Evolutionary conservation across 176 grass and related monocot species (phyloP).

Genomic region (Guadua angustifolia): DNA sequence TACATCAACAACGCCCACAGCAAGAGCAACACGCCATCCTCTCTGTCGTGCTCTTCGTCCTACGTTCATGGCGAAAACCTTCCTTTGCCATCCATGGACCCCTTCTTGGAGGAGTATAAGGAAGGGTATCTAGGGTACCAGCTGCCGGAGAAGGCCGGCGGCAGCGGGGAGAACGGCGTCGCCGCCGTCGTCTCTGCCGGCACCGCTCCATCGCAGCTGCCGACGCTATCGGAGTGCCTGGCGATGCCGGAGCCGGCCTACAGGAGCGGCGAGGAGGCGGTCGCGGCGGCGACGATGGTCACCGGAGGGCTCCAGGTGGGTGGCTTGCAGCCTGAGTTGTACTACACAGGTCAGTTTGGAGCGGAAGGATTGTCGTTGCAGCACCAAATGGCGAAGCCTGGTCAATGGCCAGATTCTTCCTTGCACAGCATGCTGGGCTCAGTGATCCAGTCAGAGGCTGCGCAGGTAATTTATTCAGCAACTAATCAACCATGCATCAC

Average conservation of each 20-base stretch:
- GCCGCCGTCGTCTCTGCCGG: not conserved
- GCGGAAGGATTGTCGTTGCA: conserved; percentile 32
- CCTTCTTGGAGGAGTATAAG: conserved; percentile 55
- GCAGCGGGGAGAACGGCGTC: too few species aligned
- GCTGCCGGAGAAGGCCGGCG: not conserved
- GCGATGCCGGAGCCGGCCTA: conserved; percentile 60
- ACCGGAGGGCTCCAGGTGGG: conserved; percentile 28
- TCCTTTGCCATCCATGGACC: conserved; percentile 55
- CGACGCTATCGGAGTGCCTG: conserved; percentile 70
- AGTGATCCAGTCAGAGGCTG: conserved; percentile 44
- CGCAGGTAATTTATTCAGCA: conserved; percentile 45
- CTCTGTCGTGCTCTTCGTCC: conserved; percentile 50
- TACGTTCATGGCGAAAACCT: conserved; percentile 50
- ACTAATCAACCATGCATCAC: not conserved
- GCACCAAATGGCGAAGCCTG: conserved; percentile 51
- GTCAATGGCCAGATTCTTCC: conserved; percentile 41
- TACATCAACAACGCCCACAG: conserved; percentile 44
- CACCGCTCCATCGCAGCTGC: conserved; percentile 32
- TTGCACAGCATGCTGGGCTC: conserved; percentile 56
- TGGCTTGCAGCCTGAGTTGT: conserved; percentile 23
- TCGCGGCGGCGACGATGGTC: not conserved
- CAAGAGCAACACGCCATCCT: conserved; percentile 39
- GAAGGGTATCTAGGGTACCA: conserved; percentile 46
- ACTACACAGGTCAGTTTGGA: conserved; percentile 47
- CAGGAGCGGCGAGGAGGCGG: not conserved